Percentiles rank a stretch among this genome's conserved stretches.
These are phyloP conservation scores for Ceratocystis lukuohia DNA, from an alignment of 2,329 filamentous ascomycete genomes.

Conservation along the genomic window DNA sequence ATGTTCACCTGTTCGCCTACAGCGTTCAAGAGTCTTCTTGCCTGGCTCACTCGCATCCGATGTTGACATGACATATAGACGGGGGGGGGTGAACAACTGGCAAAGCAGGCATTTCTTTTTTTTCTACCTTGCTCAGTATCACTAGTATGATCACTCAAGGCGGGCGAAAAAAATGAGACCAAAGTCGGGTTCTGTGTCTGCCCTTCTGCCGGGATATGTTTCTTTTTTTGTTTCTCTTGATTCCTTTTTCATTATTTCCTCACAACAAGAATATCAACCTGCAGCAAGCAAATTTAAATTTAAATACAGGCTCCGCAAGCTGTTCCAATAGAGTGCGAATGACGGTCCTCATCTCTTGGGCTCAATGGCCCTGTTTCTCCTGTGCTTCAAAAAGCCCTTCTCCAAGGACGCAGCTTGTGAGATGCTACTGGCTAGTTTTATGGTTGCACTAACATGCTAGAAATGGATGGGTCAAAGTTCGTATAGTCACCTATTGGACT, in stretches of 20 bases:
- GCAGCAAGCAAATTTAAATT: neutral
- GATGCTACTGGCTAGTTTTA: neutral
- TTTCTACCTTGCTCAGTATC: neutral
- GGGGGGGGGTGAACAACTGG: neutral
- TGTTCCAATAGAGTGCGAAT: neutral
- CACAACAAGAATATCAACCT: neutral
- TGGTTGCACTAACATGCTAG: neutral
- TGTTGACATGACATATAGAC: neutral
- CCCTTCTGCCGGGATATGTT: neutral
- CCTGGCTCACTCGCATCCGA: neutral
- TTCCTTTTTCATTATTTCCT: neutral
- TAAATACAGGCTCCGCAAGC: neutral
- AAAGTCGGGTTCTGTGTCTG: neutral
- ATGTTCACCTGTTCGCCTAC: too few species aligned
- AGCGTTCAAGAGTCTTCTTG: neutral
- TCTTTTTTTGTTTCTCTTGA: conserved; percentile 13
- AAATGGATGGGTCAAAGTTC: neutral
- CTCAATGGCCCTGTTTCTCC: neutral
- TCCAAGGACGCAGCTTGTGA: neutral
- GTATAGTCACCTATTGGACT: neutral
- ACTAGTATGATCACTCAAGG: neutral
- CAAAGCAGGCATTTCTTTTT: neutral
- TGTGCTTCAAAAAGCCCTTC: neutral
- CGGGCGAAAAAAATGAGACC: neutral
- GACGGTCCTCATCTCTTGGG: neutral